A percentile compares a stretch with the other conserved stretches of the same genome.
phyloP scores from a whole-genome alignment of 768 basidiomycete genomes.

The Tricholomella constricta region DNA sequence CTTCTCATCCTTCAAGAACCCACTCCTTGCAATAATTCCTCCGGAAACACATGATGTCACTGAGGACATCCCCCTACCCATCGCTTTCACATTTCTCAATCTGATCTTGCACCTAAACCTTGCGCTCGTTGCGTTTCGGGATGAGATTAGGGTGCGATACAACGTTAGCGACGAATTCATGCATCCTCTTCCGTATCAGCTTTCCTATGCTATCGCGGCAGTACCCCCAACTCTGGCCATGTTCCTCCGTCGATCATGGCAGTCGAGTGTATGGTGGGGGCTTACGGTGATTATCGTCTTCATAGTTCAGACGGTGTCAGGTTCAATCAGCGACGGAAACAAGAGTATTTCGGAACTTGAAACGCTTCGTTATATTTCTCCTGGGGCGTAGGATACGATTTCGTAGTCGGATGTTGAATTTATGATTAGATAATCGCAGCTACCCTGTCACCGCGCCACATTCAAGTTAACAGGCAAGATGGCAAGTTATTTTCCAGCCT shows the following conservation, averaged over 20 bases:
- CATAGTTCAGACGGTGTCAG: constrained; percentile 46
- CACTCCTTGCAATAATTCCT: constrained; percentile 48
- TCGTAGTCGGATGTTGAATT: background rate
- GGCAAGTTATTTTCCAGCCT: constrained; percentile 1
- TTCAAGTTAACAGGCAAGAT: background rate
- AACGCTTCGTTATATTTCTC: constrained; percentile 53
- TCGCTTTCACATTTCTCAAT: constrained; percentile 48
- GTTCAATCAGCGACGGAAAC: constrained; percentile 45
- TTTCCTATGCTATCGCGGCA: constrained; percentile 39
- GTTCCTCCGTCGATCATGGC: constrained; percentile 52
- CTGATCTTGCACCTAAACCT: constrained; percentile 55
- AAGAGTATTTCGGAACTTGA: constrained; percentile 53
- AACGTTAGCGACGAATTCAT: constrained; percentile 21
- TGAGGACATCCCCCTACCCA: constrained; percentile 45
- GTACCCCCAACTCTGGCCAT: constrained; percentile 52
- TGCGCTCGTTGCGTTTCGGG: constrained; percentile 41
- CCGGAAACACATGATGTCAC: constrained; percentile 17
- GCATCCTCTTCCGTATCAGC: constrained; percentile 30
- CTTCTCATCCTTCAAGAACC: constrained; percentile 48
- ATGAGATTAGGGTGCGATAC: constrained; percentile 36
- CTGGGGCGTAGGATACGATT: constrained; percentile 46
- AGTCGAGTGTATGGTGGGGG: constrained; percentile 56
- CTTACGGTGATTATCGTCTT: constrained; percentile 44
- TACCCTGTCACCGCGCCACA: too few species aligned
- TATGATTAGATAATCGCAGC: background rate